Percentiles rank a stretch among this genome's conserved stretches.
Evolutionary conservation across 345 rosid species (phyloP).

Genomic region (Diplotaxis tenuifolia): DNA sequence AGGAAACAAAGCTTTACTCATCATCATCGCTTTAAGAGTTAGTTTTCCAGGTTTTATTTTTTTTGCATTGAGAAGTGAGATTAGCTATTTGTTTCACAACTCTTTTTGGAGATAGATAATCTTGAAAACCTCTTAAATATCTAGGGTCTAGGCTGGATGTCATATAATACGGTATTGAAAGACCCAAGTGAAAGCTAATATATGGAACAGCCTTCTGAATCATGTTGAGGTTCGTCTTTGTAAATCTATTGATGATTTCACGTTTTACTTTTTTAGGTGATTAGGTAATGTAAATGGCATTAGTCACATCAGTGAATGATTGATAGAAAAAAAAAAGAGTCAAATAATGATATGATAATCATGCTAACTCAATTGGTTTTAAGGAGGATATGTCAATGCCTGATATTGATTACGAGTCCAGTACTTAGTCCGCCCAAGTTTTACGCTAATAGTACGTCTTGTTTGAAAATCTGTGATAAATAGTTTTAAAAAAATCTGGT

Average conservation of each 20-base stretch:
- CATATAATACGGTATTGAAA: background rate
- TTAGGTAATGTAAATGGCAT: background rate
- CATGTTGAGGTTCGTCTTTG: background rate
- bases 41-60: background rate
- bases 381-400: background rate
- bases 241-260: background rate
- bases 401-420: background rate
- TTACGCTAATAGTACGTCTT: background rate
- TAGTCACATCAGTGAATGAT: background rate
- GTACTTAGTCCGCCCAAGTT: background rate
- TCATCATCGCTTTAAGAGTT: background rate
- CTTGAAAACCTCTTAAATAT: slow-evolving; percentile 1
- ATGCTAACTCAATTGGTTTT: background rate
- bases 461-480: too few species aligned
- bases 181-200: background rate
- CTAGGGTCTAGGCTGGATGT: background rate
- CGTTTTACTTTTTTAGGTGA: background rate
- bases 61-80: slow-evolving; percentile 6
- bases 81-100: background rate
- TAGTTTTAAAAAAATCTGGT: too few species aligned
- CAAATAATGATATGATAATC: background rate
- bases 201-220: background rate
- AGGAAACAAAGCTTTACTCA: slow-evolving; percentile 6
- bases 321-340: background rate
- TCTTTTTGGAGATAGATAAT: background rate